Percentiles rank a stretch among this genome's conserved stretches.
Conservation (phyloP, 169 alveolate genomes). For the Eimeria praecox region DNA sequence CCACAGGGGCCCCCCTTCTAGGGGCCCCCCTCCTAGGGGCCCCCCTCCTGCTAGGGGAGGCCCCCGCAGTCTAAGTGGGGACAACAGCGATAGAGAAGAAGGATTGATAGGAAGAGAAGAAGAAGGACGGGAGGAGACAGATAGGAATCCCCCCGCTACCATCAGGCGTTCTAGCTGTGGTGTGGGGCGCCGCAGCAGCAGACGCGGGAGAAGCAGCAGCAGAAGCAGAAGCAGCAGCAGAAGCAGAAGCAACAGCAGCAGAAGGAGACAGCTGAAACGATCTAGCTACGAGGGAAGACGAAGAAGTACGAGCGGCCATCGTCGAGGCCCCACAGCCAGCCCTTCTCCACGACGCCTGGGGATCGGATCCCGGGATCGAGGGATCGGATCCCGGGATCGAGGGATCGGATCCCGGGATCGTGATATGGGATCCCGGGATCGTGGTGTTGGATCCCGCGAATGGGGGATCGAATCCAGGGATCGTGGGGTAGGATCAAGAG, state of each 20-base stretch:
- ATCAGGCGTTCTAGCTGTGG: no score
- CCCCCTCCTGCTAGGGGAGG: slow-evolving; percentile 13
- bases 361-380: background rate
- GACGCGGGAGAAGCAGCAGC: background rate
- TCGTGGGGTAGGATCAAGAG: background rate
- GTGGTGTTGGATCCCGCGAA: background rate
- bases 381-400: background rate
- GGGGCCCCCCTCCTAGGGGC: slow-evolving; percentile 34
- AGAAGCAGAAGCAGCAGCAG: background rate
- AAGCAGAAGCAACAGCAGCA: background rate
- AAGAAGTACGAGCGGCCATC: background rate
- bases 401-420: background rate
- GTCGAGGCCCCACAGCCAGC: slow-evolving; percentile 17
- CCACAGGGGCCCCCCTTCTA: slow-evolving; percentile 20
- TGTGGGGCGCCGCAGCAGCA: slow-evolving; percentile 19
- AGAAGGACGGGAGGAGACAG: background rate
- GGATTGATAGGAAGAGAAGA: background rate
- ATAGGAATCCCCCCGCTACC: background rate
- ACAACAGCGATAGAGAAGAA: no score
- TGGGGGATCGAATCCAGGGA: background rate
- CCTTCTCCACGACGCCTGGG: background rate
- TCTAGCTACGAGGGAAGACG: background rate
- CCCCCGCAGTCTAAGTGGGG: slow-evolving; percentile 5
- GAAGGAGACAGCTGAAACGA: background rate
- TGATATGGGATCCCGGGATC: background rate